phyloP scores from a whole-genome alignment of 306 rosid species.

The Vigna nakashimae region DNA sequence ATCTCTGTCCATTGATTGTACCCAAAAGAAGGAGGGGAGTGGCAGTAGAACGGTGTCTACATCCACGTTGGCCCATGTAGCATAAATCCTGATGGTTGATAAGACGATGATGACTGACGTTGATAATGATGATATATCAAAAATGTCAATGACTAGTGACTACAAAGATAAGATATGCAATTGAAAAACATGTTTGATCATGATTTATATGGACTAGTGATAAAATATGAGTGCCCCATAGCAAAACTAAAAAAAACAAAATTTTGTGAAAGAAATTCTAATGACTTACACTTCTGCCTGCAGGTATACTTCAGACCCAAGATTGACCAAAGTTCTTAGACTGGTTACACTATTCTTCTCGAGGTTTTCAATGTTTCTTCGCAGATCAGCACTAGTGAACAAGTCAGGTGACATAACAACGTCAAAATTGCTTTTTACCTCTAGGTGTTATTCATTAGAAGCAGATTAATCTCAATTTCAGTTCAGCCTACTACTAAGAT shows the following conservation, averaged over 20 bases:
- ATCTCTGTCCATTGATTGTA: conserved; percentile 1
- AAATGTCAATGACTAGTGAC: background rate
- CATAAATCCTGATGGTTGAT: conserved; percentile 20
- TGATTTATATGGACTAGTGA: conserved; percentile 11
- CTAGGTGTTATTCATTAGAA: background rate
- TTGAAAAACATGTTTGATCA: conserved; percentile 12
- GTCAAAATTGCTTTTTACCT: background rate
- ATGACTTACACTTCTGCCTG: conserved; percentile 94
- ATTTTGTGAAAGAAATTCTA: background rate
- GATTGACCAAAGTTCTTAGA: conserved; percentile 84
- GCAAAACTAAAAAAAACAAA: background rate
- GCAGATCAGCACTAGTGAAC: conserved; percentile 72
- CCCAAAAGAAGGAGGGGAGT: background rate
- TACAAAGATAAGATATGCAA: conserved; percentile 10
- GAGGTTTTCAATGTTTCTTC: conserved; percentile 80
- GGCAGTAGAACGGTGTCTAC: background rate
- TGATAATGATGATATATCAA: background rate
- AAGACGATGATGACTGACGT: conserved; percentile 12
- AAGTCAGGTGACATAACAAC: conserved; percentile 57
- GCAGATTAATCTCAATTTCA: background rate
- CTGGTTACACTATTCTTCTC: conserved; percentile 86
- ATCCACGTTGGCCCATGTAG: conserved; percentile 14
- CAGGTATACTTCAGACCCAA: conserved; percentile 91
- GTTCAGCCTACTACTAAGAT: conserved; percentile 1
- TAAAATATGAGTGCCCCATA: background rate